phyloP scores from a whole-genome alignment of 495 filamentous ascomycete genomes.

The Tuber umbilicatum region DNA sequence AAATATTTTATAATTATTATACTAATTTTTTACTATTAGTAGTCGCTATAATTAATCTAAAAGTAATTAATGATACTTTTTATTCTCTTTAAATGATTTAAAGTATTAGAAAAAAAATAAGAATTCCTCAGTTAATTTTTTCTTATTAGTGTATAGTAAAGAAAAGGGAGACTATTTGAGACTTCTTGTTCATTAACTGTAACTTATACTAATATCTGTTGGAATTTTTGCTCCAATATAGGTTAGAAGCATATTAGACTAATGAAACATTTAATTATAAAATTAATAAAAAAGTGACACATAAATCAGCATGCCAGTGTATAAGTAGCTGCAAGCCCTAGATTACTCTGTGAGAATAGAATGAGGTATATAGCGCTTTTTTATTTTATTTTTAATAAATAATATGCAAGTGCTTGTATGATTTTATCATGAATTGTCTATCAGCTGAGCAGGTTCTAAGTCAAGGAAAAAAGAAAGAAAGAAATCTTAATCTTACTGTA shows the following conservation, averaged over 20 bases:
- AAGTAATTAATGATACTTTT: not conserved
- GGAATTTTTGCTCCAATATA: not conserved
- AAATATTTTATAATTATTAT: not conserved
- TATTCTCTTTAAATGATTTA: not conserved
- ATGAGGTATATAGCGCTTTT: not conserved
- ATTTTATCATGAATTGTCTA: not conserved
- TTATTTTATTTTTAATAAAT: not conserved
- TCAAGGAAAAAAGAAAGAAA: not conserved
- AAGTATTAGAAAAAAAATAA: not conserved
- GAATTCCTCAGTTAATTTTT: not conserved
- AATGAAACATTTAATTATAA: not conserved
- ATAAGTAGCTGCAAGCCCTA: not conserved
- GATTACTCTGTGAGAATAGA: not conserved
- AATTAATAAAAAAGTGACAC: not conserved
- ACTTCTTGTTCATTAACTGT: not conserved
- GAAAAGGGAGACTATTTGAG: too few relatives aligned
- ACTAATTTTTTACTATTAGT: not conserved
- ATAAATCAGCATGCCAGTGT: not conserved
- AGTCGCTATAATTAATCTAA: not conserved
- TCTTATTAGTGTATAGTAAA: not conserved
- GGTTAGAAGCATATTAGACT: not conserved
- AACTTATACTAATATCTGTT: not conserved
- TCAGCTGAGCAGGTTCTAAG: not conserved
- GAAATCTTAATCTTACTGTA: not conserved
- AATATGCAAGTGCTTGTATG: not conserved